Evolutionary conservation across 768 basidiomycete species (phyloP).

Genomic region (Hygrophoropsis aurantiaca): DNA sequence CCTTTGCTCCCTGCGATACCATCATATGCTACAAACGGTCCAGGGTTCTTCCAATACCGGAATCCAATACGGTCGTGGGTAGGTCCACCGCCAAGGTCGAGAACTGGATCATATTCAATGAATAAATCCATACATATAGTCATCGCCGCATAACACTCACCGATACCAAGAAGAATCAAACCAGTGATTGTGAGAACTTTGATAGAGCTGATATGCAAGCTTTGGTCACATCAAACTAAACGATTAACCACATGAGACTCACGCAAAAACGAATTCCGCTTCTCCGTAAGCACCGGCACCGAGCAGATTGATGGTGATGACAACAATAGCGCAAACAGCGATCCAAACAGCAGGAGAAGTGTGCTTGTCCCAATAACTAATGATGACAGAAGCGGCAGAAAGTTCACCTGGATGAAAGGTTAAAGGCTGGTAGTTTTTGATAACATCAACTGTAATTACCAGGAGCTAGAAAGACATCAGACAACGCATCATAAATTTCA

Average conservation of each 20-base stretch:
- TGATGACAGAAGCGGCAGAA: conserved; percentile 61
- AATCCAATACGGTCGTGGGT: conserved; percentile 63
- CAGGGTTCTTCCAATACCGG: conserved; percentile 83
- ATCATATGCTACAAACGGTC: conserved; percentile 77
- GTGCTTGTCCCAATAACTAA: conserved; percentile 65
- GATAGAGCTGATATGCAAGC: conserved; percentile 51
- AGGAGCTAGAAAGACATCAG: conserved; percentile 16
- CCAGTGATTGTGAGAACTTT: conserved; percentile 86
- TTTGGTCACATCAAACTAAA: background rate
- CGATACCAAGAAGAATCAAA: conserved; percentile 60
- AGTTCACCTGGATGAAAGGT: conserved; percentile 23
- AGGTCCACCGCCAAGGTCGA: conserved; percentile 90
- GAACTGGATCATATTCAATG: conserved; percentile 46
- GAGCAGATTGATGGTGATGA: conserved; percentile 71
- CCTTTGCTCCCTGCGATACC: conserved; percentile 68
- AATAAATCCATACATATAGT: conserved; percentile 35
- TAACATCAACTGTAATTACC: conserved; percentile 12
- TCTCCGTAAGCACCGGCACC: conserved; percentile 83
- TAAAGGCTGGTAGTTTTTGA: conserved; percentile 2
- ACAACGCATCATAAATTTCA: no score
- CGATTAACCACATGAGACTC: conserved; percentile 3
- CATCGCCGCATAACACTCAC: conserved; percentile 2
- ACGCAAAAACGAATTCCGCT: conserved; percentile 86
- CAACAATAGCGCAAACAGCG: conserved; percentile 70
- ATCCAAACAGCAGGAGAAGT: conserved; percentile 79